Conservation (phyloP, 257 asterid species). For the Leptodermis oblonga region DNA sequence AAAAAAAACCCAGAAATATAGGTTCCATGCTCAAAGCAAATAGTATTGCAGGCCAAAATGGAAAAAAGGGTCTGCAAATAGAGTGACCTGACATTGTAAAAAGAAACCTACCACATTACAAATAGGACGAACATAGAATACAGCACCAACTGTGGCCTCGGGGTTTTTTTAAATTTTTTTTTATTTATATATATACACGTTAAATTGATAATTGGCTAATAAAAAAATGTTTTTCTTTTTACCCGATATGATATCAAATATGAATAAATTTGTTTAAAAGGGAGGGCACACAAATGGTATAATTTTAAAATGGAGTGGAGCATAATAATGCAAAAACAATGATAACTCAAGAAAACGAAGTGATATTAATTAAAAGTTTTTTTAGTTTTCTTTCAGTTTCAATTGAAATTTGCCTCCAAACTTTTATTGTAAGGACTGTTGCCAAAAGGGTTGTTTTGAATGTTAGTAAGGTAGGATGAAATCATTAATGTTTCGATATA, state of each 20-base stretch:
- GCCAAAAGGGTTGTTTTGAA: neutral
- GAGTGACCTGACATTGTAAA: conserved; percentile 29
- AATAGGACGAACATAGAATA: neutral
- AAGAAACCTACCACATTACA: conserved; percentile 12
- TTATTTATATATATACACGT: no score
- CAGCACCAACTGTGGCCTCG: conserved; percentile 3
- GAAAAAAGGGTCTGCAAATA: conserved; percentile 15
- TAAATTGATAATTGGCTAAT: neutral
- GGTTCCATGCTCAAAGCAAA: conserved; percentile 8
- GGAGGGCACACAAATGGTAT: no score
- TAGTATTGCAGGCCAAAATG: conserved; percentile 5
- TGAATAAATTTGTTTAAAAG: no score
- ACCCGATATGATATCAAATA: no score
- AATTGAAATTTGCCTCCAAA: neutral
- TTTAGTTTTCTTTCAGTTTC: no score
- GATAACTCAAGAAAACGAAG: no score
- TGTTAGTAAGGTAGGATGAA: conserved; percentile 9
- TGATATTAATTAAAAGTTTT: no score
- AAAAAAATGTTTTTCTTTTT: neutral
- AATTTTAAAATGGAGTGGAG: no score
- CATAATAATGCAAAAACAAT: no score
- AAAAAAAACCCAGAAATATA: neutral
- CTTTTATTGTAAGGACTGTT: neutral
- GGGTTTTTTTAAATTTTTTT: no score
- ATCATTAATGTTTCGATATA: no score